Base-by-base conservation (phyloP, 2,329 filamentous ascomycete genomes). In the Trichoderma atrobrunneum region DNA sequence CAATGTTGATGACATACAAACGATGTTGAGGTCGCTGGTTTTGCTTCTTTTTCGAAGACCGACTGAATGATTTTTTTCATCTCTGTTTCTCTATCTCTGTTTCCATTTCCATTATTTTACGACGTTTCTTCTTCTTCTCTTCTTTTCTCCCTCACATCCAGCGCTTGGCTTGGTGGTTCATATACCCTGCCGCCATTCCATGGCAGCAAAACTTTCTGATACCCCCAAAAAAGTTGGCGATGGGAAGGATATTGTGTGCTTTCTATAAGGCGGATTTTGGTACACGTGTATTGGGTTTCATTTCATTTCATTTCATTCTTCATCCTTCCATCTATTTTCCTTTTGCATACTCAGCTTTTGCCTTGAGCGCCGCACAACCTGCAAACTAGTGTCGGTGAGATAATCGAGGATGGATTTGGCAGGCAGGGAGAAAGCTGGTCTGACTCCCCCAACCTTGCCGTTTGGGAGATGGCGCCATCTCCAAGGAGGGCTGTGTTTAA, bases 191-290 rank as follows among this genome's bases (percentile, higher is more conserved):
- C 65, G 64, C 43, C 43, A 71, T 51, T 66, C 76, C 70, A 76
- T 74, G 76, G 76, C 75, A 28, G 69, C 34, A 66, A 78, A 79
- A 77, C 75, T 76, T 76, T 77, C 79, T 81, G 77, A 83, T 83
- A 82, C 80, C 80, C 79, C 76, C 70, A 78, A 78, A 78, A 77
- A 73, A 74, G 74, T 73, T 69, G 75, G 76, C 72, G 75, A 70
- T 70, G 74, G 28, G 74, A 74, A 76, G 70, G 74, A 76, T 75
- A 70, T 70, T 72, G 74, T 68, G 73, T 60, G 72, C 72, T 73
- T 76, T 73, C 64, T 72, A 54, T 66, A 69, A 66, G 71, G 73
- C 54, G 69, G 66, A 62, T 51, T 14, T 56, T 54, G 66, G 54
- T 70, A 65, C 66, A 61, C 51, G 61, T 72, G 68, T 67, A 62